Base-by-base conservation (phyloP, 2,329 filamentous ascomycete genomes). In the Metarhizium brunneum region DNA sequence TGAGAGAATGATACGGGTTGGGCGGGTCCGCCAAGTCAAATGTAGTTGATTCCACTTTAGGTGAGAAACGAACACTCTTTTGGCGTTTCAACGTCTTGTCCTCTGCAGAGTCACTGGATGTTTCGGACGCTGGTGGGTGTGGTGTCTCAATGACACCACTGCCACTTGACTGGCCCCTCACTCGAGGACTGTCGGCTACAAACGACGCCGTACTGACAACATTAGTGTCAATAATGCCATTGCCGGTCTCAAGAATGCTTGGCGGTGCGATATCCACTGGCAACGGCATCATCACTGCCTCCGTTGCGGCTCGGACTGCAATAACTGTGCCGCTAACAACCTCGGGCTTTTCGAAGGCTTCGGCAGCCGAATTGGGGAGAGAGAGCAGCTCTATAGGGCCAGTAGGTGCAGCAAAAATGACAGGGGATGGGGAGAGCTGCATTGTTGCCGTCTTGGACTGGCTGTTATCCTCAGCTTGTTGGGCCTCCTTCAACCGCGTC, bases 21-120 rank as follows among this genome's bases (percentile, higher is more conserved):
- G 75, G 82, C 11, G 80, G 79, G 43, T 83, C 80, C 0, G 69
- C 69, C 20, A 73, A 66, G 48, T 76, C 64, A 58, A 85, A 85
- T 0, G 84, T 84, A 2, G 83, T 81, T 8, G 84, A 83, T 63
- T 86, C 80, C 1, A 88, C 81, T 14, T 76, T 79, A 0, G 85
- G 80, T 3, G 86, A 87, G 63, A 90, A 90, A 8, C 85, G 81
- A 2, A 90, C 87, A 54, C 80, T 85, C 71, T 89, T 90, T 45
- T 70, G 71, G 40, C 75, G 72, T 62, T 76, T 79, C 6, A 64
- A 47, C 0, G 59, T 47, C 32, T 63, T 64, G 6, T 43, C 54
- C 16, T 65, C 65, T n/a, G 54, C 53, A 2, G 55, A 55, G 49
- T 64, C 64, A 38, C 60, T 60, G 1, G 61, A 63, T 35, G 60